Evolutionary conservation across 805 yeast species (phyloP).

Genomic region (Spathaspora arborariae): DNA sequence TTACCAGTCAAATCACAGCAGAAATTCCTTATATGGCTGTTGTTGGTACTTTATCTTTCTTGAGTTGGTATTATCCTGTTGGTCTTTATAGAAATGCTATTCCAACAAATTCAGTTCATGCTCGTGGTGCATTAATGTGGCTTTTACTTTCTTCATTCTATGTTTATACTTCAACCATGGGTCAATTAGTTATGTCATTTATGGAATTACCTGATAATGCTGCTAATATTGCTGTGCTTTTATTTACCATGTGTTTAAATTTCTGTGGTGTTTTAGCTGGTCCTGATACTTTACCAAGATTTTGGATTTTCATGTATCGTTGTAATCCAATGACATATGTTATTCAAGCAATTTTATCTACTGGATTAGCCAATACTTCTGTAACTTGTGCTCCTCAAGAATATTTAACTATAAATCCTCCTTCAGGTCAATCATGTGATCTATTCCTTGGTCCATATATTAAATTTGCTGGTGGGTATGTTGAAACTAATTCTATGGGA

Average conservation of each 20-base stretch:
- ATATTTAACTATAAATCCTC: constrained; percentile 10
- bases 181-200: constrained; percentile 27
- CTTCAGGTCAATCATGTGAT: constrained; percentile 22
- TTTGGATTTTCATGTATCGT: constrained; percentile 75
- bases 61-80: constrained; percentile 62
- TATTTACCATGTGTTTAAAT: constrained; percentile 31
- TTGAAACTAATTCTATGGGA: constrained; percentile 41
- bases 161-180: constrained; percentile 25
- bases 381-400: constrained; percentile 34
- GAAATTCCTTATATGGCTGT: constrained; percentile 47
- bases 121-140: constrained; percentile 39
- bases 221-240: constrained; percentile 26
- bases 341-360: constrained; percentile 47
- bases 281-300: constrained; percentile 27
- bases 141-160: constrained; percentile 22
- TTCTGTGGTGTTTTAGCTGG: constrained; percentile 36
- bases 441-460: constrained; percentile 28
- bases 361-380: constrained; percentile 26
- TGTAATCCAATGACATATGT: constrained; percentile 67
- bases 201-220: constrained; percentile 31
- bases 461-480: constrained; percentile 42
- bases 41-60: constrained; percentile 39
- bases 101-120: constrained; percentile 34
- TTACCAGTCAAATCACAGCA: constrained; percentile 36
- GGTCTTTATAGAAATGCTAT: constrained; percentile 47